phyloP scores from a whole-genome alignment of 768 basidiomycete genomes.

The Lactifluus echinatus region DNA sequence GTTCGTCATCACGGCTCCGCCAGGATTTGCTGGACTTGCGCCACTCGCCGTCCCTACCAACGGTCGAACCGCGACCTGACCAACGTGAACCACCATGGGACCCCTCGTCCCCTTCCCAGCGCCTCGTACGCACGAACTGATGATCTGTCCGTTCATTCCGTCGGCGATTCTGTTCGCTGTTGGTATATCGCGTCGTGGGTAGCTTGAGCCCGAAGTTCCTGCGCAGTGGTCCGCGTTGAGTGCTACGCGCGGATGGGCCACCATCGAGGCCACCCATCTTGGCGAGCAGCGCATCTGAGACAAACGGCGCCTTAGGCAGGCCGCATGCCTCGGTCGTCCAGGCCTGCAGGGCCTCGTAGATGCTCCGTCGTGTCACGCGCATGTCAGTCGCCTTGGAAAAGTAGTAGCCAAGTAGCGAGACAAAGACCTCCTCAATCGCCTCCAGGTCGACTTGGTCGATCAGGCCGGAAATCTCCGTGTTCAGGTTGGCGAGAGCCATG shows the following conservation, averaged over 20 bases:
- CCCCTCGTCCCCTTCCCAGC: background rate
- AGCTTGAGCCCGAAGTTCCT: slow-evolving; percentile 1
- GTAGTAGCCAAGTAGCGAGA: slow-evolving; percentile 19
- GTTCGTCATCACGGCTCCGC: background rate
- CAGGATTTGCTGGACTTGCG: background rate
- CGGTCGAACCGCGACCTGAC: background rate
- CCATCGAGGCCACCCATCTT: slow-evolving; percentile 4
- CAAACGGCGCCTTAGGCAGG: slow-evolving; percentile 6
- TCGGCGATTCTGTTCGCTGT: slow-evolving; percentile 6
- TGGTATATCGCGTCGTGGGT: background rate
- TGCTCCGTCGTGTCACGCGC: slow-evolving; percentile 1
- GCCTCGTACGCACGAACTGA: background rate
- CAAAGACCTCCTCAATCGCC: slow-evolving; percentile 15
- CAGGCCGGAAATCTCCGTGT: slow-evolving; percentile 18
- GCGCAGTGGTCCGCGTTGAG: background rate
- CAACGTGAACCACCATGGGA: background rate
- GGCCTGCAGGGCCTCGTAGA: slow-evolving; percentile 11
- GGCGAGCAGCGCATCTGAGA: slow-evolving; percentile 12
- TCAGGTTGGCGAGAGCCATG: slow-evolving; percentile 6
- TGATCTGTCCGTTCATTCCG: slow-evolving; percentile 3
- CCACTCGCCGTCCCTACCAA: background rate
- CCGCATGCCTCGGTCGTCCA: slow-evolving; percentile 18
- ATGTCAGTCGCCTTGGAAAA: background rate
- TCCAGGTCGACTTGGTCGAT: slow-evolving; percentile 11
- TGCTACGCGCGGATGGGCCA: background rate